These are phyloP conservation scores for Spinacia oleracea DNA, from an alignment of 179 eudicot genomes.

Conservation along the genomic window DNA sequence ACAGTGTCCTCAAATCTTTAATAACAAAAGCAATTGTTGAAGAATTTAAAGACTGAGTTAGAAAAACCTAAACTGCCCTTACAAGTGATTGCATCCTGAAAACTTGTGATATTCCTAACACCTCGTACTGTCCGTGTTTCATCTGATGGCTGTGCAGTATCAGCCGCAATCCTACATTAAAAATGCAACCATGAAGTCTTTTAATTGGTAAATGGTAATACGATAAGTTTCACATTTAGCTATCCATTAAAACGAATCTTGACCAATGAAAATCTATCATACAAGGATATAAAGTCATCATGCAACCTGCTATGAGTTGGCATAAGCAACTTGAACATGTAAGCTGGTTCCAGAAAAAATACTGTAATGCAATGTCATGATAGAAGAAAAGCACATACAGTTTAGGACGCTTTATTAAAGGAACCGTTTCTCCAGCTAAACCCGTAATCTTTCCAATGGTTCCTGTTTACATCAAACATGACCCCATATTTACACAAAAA, in stretches of 20 bases:
- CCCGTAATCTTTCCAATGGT: conserved; percentile 31
- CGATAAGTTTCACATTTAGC: neutral
- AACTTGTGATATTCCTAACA: conserved; percentile 31
- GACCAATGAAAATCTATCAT: neutral
- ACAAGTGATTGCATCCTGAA: conserved; percentile 39
- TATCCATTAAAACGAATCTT: neutral
- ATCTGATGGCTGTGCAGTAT: conserved; percentile 33
- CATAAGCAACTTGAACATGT: neutral
- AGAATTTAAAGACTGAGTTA: neutral
- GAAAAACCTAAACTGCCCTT: conserved; percentile 28
- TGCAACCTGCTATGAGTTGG: neutral
- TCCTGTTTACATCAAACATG: conserved; percentile 30
- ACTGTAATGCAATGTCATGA: neutral
- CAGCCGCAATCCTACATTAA: conserved; percentile 50
- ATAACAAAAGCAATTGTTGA: conserved; percentile 7
- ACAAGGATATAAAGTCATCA: neutral
- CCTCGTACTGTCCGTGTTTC: conserved; percentile 26
- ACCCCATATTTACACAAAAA: conserved; percentile 17
- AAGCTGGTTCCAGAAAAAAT: conserved; percentile 1
- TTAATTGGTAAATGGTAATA: too few relatives aligned
- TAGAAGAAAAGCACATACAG: conserved; percentile 40
- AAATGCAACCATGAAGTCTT: conserved; percentile 1
- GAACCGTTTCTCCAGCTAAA: conserved; percentile 33
- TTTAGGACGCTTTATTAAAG: conserved; percentile 56
- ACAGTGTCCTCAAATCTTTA: neutral